Base-by-base conservation (phyloP, 306 rosid species). In the Pyrus bretschneideri region DNA sequence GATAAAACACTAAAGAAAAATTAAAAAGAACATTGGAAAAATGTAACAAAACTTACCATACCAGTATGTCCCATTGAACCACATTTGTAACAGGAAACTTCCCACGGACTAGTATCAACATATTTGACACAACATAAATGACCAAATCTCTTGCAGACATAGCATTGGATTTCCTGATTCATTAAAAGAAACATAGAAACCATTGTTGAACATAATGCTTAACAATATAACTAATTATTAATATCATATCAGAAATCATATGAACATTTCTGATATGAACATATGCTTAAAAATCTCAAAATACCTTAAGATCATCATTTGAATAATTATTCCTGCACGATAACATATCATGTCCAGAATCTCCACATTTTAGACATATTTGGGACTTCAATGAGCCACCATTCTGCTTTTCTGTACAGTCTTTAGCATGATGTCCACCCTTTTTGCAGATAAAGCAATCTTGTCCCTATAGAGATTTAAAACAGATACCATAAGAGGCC, bases 291-390 rank as follows among this genome's bases (percentile, higher is more conserved):
- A 72, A 65, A 64, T 15, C 18, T 63, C 23, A 58, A 72, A 65
- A 74, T 76, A 95, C 99, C 99, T 87, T 87, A 58, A 89, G 91
- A 85, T 96, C 99, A 80, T 89, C 89, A 40, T 12, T 54, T 59
- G 85, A 64, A 87, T 91, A 92, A 80, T 67, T 82, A 82, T 75
- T 89, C 62, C 51, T 69, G 88, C 99, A 96, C 59, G 81, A 82
- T 74, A 88, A 89, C 97, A 92, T 96, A 54, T 92, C 98, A 89
- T 96, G 99, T 40, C 91, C 97, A 82, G 89, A 75, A 81, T 85
- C 80, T 67, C 99, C 96, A 67, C 99, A 96, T 82, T 87, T 96
- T 45, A 92, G 81, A 87, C 99, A 96, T 27, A 91, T 62, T 2
- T 51, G 83, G n/a, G 77, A 62, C 57, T 69, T 81, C 79, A 69